Conservation (phyloP, 345 rosid species). For the Erodium maritimum region DNA sequence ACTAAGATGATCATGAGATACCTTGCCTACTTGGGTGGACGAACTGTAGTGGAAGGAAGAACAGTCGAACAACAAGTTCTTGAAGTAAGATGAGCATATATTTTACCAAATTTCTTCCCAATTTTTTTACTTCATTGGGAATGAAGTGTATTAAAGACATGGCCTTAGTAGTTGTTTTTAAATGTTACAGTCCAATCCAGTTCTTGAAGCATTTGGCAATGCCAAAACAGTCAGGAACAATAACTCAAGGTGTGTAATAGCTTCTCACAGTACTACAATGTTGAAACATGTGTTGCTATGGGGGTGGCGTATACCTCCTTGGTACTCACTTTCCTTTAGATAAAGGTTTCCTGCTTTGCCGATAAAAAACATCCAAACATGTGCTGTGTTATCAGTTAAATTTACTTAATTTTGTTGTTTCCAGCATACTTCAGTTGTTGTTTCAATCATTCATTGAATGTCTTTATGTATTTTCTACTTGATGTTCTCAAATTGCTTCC, state of each 20-base stretch:
- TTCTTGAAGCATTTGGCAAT: constrained; percentile 97
- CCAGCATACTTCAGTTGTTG: too few species aligned
- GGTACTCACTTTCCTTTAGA: too few species aligned
- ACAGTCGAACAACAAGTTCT: constrained; percentile 96
- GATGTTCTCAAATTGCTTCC: constrained; percentile 6
- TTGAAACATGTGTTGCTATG: background rate
- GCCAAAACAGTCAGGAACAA: constrained; percentile 90
- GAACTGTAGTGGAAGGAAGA: constrained; percentile 88
- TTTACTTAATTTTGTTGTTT: too few species aligned
- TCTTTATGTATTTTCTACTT: too few species aligned
- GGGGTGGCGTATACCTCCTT: too few species aligned
- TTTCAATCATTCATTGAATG: too few species aligned
- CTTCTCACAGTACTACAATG: background rate
- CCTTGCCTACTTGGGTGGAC: constrained; percentile 83
- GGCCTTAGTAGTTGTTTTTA: background rate
- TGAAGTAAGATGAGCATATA: constrained; percentile 37
- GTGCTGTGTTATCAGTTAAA: too few species aligned
- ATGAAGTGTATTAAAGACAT: background rate
- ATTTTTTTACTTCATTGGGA: background rate
- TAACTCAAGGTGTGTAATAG: constrained; percentile 59
- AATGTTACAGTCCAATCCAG: constrained; percentile 74
- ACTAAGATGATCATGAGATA: constrained; percentile 95
- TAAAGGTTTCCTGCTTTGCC: too few species aligned
- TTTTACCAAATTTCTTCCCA: background rate
- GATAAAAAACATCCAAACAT: too few species aligned